These are phyloP conservation scores for Vaccinium macrocarpon DNA, from an alignment of 148 eudicot species.

Conservation along the genomic window DNA sequence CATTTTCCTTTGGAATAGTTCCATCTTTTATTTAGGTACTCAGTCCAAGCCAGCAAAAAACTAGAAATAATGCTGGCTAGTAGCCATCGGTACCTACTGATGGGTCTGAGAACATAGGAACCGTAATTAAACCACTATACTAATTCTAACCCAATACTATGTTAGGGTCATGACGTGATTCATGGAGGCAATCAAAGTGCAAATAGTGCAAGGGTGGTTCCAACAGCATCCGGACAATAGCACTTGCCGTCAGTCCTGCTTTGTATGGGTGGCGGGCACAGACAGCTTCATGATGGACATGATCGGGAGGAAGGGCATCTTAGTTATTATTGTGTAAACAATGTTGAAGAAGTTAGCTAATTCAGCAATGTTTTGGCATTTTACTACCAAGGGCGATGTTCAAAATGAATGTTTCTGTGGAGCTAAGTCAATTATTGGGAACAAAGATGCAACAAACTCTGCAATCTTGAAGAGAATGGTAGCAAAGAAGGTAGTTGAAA, in stretches of 20 bases:
- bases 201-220: background rate
- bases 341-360: background rate
- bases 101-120: background rate
- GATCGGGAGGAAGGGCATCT: background rate
- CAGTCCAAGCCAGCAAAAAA: background rate
- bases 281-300: background rate
- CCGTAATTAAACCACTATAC: background rate
- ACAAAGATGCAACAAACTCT: background rate
- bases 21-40: too few relatives aligned
- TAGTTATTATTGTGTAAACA: background rate
- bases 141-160: background rate
- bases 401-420: background rate
- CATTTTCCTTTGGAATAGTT: background rate
- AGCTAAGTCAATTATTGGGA: background rate
- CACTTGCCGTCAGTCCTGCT: background rate
- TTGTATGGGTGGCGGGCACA: background rate
- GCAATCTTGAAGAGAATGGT: constrained; percentile 5
- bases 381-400: background rate
- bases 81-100: background rate
- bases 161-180: too few relatives aligned
- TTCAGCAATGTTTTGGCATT: background rate
- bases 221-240: background rate
- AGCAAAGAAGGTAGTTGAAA: constrained; percentile 1
- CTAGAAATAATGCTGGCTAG: background rate
- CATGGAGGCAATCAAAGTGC: background rate